These are phyloP conservation scores for Anacardium occidentale DNA, from an alignment of 345 rosid genomes.

Conservation along the genomic window DNA sequence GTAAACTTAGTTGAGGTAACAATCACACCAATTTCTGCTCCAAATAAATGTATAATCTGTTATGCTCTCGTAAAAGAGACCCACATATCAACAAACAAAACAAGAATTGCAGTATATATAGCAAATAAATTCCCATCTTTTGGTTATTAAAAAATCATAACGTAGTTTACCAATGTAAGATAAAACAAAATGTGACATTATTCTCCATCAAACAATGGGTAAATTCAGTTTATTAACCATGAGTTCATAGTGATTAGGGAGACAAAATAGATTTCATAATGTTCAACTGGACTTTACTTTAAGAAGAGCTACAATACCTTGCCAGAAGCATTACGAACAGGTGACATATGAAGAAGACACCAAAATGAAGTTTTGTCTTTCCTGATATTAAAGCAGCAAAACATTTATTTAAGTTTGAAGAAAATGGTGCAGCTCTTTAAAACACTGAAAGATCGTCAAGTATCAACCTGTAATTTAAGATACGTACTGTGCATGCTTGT, in stretches of 20 bases:
- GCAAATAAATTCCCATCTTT: neutral
- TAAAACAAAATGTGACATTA: neutral
- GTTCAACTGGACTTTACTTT: slow-evolving; percentile 9
- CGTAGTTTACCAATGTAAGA: neutral
- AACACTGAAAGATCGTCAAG: slow-evolving; percentile 32
- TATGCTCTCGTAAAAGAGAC: neutral
- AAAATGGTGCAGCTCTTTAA: slow-evolving; percentile 2
- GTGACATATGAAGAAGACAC: slow-evolving; percentile 92
- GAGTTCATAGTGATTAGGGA: slow-evolving; percentile 6
- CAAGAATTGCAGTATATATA: neutral
- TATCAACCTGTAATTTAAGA: slow-evolving; percentile 92
- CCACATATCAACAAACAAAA: neutral
- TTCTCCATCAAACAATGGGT: neutral
- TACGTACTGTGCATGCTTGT: slow-evolving; percentile 85
- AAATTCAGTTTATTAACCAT: neutral
- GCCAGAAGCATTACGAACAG: slow-evolving; percentile 90
- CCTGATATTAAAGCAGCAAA: slow-evolving; percentile 43
- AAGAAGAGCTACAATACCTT: slow-evolving; percentile 53
- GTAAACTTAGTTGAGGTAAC: neutral
- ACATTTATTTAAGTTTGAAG: slow-evolving; percentile 7
- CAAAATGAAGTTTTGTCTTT: slow-evolving; percentile 78
- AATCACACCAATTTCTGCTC: neutral
- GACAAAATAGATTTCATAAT: neutral
- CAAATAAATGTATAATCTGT: neutral
- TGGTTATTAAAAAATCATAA: neutral